Base-by-base conservation (phyloP, 495 filamentous ascomycete genomes). In the Bathelium albidoporum region DNA sequence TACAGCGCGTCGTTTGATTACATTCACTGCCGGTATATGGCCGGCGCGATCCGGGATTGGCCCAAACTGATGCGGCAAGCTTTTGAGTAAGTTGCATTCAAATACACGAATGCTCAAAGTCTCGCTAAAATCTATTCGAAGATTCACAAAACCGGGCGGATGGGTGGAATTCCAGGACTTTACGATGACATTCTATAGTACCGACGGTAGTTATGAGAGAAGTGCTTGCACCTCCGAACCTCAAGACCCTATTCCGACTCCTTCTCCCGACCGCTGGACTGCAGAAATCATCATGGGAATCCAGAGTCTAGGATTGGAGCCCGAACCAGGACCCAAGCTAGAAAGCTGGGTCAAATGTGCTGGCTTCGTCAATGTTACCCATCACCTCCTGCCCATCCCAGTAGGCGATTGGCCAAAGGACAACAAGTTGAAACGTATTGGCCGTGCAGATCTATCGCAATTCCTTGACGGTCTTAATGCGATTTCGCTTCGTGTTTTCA, bases 101-200 rank as follows among this genome's bases (percentile, higher is more conserved):
- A 34, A 29, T 7, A 11, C 49, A 28, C 29, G 24, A 11, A 16
- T 28, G 22, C 12, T 26, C 12, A 55, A 29, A 5, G 20, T 2
- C 2, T 29, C 29, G 24, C 49, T 55, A 16, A 55, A 3, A 10
- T 10, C 10, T 29, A 55, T 29, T 10, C 78, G 76, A 28, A 79
- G 76, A 28, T 72, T 74, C 67, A 71, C 84, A 12, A 80, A 80
- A 59, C 87, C 87, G 2, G 87, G 87, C 32, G 87, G 81, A 64
- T 88, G 83, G 77, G 73, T 86, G 58, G 85, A 89, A 43, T 59
- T 64, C 44, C 60, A 66, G 31, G 68, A 68, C 28, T 67, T 68
- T 22, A 43, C 64, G 60, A 60, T 66, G 32, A 59, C 36, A 26
- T 39, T 69, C 14, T n/a, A 36, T 9, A 66, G 67, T 49, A 70